phyloP scores from a whole-genome alignment of 2,329 filamentous ascomycete species.

The Venturia oleaginea region DNA sequence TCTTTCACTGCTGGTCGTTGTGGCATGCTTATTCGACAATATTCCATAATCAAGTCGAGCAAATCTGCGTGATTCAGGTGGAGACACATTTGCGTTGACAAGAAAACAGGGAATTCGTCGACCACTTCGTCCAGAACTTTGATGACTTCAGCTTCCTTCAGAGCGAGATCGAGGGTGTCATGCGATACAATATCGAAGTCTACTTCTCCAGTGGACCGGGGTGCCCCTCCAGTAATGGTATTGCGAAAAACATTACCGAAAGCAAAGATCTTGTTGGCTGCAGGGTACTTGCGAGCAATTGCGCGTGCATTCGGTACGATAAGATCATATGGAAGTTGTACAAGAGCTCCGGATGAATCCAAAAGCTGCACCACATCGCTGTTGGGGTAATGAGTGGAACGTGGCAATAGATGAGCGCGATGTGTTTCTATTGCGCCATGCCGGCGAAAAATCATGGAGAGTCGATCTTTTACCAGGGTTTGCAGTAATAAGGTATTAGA shows the following conservation, averaged over 20 bases:
- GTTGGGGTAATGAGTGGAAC: conserved; percentile 64
- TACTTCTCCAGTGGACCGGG: conserved; percentile 74
- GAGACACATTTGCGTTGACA: conserved; percentile 69
- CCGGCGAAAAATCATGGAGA: conserved; percentile 71
- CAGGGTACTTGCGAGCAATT: conserved; percentile 60
- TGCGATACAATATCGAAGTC: conserved; percentile 94
- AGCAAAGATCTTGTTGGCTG: conserved; percentile 67
- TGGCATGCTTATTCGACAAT: conserved; percentile 65
- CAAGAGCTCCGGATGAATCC: conserved; percentile 72
- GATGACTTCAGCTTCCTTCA: conserved; percentile 89
- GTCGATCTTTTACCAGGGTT: conserved; percentile 61
- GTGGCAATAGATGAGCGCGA: conserved; percentile 69
- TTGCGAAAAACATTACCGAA: conserved; percentile 87
- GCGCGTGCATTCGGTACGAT: conserved; percentile 81
- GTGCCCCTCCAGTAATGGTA: conserved; percentile 67
- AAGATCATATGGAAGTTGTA: conserved; percentile 91
- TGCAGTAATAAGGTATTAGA: conserved; percentile 57
- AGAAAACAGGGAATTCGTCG: conserved; percentile 66
- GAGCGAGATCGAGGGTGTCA: conserved; percentile 67
- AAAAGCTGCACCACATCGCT: conserved; percentile 68
- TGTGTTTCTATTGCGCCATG: conserved; percentile 82
- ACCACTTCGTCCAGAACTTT: conserved; percentile 93
- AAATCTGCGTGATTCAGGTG: conserved; percentile 84
- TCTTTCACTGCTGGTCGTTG: conserved; percentile 69
- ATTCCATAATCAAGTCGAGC: conserved; percentile 79